Percentiles rank a stretch among this genome's conserved stretches.
These are phyloP conservation scores for Santalum album DNA, from an alignment of 164 flowering plant species.

Conservation along the genomic window DNA sequence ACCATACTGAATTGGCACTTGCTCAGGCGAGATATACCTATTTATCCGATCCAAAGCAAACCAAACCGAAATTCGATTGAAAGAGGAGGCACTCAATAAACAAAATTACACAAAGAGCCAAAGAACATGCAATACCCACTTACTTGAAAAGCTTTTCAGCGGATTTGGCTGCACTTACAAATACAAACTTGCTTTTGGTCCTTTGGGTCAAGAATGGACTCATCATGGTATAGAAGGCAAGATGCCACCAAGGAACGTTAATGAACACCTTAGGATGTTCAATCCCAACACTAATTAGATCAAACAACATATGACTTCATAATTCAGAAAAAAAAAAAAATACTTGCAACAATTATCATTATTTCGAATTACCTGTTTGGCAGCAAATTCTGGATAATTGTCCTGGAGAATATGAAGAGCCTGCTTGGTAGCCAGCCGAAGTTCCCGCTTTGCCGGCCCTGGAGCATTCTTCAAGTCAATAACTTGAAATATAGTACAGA, in stretches of 20 bases:
- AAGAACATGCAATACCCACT: conserved; percentile 6
- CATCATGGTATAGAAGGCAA: conserved; percentile 42
- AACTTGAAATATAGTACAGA: conserved; percentile 37
- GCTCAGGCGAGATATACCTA: conserved; percentile 62
- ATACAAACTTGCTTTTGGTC: conserved; percentile 51
- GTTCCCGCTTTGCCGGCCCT: conserved; percentile 36
- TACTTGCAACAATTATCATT: neutral
- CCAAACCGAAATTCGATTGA: too few species aligned
- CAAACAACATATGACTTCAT: neutral
- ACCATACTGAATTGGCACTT: conserved; percentile 60
- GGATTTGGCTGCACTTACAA: conserved; percentile 33
- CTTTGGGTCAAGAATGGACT: conserved; percentile 49
- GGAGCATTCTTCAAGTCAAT: conserved; percentile 46
- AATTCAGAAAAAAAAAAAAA: neutral
- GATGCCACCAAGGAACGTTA: conserved; percentile 57
- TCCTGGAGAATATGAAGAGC: conserved; percentile 45
- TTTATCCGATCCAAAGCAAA: conserved; percentile 5
- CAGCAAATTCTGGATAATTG: conserved; percentile 54
- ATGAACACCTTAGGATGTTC: conserved; percentile 32
- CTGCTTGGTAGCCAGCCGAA: conserved; percentile 36
- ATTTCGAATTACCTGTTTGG: conserved; percentile 45
- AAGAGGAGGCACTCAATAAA: neutral
- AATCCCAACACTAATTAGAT: neutral
- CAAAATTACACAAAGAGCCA: neutral
- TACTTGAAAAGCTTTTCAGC: conserved; percentile 50